Percentiles rank a stretch among this genome's conserved stretches.
Conservation (phyloP, 257 asterid genomes). For the Solanum boliviense region DNA sequence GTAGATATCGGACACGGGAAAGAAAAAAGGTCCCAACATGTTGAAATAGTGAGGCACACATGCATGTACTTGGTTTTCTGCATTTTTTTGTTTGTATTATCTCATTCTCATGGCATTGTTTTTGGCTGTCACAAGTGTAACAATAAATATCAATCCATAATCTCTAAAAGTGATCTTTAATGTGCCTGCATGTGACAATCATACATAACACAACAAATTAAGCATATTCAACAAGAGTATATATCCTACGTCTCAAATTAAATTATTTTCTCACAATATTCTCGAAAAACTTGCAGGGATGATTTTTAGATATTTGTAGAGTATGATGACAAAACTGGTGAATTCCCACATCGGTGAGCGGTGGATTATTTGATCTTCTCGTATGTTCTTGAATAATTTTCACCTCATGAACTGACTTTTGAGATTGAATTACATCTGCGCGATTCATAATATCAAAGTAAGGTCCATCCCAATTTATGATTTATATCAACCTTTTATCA, state of each 20-base stretch:
- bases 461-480: background rate
- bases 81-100: background rate
- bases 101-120: background rate
- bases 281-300: too few species aligned
- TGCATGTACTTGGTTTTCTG: background rate
- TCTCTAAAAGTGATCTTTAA: background rate
- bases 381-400: too few species aligned
- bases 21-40: background rate
- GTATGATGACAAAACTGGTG: background rate
- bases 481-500: background rate
- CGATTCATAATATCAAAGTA: background rate
- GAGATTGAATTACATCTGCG: accelerated
- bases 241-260: too few species aligned
- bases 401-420: too few species aligned
- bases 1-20: too few species aligned
- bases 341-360: background rate
- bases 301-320: too few species aligned
- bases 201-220: too few species aligned
- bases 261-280: too few species aligned
- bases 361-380: background rate
- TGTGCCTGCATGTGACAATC: background rate
- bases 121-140: background rate
- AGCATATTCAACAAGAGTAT: background rate
- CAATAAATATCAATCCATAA: background rate
- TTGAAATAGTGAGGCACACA: background rate